Conservation (phyloP, 164 flowering plant species). For the Echeveria elegans region DNA sequence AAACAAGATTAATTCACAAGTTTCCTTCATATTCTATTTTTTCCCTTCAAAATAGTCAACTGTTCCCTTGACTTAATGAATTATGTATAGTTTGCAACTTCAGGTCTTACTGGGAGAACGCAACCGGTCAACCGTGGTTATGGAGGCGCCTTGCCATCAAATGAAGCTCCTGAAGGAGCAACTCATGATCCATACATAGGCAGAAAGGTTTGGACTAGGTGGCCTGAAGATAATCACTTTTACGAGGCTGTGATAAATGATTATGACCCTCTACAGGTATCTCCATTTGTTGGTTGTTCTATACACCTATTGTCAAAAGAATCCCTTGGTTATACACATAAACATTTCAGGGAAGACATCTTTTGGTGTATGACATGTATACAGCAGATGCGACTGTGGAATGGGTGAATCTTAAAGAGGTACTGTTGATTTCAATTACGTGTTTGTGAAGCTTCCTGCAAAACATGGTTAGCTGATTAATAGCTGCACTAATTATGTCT, state of each 20-base stretch:
- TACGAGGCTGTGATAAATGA: conserved; percentile 89
- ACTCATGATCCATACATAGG: conserved; percentile 56
- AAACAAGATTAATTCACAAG: background rate
- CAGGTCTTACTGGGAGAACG: conserved; percentile 23
- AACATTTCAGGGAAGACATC: conserved; percentile 43
- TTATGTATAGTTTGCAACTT: conserved; percentile 26
- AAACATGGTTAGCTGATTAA: background rate
- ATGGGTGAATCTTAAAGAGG: conserved; percentile 55
- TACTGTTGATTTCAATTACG: conserved; percentile 5
- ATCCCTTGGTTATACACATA: conserved; percentile 5
- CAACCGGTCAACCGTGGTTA: conserved; percentile 24
- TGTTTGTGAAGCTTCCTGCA: background rate
- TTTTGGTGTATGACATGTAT: conserved; percentile 41
- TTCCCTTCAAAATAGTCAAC: background rate
- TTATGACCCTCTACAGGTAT: conserved; percentile 58
- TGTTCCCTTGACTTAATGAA: conserved; percentile 13
- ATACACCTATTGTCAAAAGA: background rate
- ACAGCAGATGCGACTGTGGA: conserved; percentile 39
- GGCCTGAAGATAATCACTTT: conserved; percentile 95
- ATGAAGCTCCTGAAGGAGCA: conserved; percentile 45
- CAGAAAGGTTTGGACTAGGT: conserved; percentile 81
- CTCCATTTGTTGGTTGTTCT: background rate
- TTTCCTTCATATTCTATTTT: background rate
- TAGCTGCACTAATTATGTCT: background rate
- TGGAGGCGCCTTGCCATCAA: conserved; percentile 35